Base-by-base conservation (phyloP, 1,284 basidiomycete genomes). In the Marasmius oreades region DNA sequence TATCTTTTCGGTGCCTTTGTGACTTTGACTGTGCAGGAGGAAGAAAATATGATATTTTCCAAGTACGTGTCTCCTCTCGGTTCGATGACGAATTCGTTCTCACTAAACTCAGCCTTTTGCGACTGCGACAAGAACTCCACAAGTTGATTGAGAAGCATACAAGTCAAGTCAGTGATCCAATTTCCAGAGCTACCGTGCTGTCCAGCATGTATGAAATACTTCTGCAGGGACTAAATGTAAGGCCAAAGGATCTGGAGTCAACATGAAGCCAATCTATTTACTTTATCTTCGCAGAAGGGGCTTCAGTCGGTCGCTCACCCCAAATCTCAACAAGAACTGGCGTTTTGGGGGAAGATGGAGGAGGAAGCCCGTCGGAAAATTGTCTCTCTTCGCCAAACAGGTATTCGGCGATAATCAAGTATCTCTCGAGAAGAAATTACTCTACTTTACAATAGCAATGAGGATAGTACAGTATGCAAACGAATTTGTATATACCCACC, bases 1-100 rank as follows among this genome's bases (percentile, higher is more conserved):
- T 76, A 77, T 23, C 68, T 95, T 61, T 96, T 97, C 75, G 86
- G 84, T 57, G 86, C 88, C 2, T 85, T 93, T 60, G 83, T 93
- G 20, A 81, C 82, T 23, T 72, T 96, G 61, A 93, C 92, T 5
- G 82, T 83, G 50, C 88, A 92, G 62, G 87, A 86, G 43, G 92
- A 95, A 62, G 94, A 97, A 68, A 92, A 90, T 5, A 95, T 96
- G 93, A 89, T 95, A 47, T 96, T 95, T 66, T 87, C 90, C 12
- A 93, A 94, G 94, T 94, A 67, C 62, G 80, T 65, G 1, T 43
- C 10, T 51, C 22, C 18, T 16, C 36, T 26, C 18, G 31, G 5
- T 34, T 23, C 5, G 28, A 31, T 31, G 28, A 2, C 26, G 12
- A 18, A 53, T 51, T 45, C 55, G 57, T 59, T 45, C 53, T 36